Base-by-base conservation (phyloP, 306 rosid genomes). In the Lagenaria siceraria region DNA sequence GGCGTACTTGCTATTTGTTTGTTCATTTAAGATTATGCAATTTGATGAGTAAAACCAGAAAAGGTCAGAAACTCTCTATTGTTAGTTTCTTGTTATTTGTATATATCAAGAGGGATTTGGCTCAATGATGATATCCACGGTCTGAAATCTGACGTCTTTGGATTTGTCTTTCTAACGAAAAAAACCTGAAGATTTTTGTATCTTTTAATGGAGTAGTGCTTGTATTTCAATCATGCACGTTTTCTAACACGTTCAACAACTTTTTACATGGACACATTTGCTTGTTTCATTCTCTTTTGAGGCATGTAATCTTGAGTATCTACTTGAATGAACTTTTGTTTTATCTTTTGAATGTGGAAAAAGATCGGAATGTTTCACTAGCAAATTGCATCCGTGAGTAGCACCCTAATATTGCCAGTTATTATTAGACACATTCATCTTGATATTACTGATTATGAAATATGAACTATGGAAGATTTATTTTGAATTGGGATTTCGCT, bases 401-500 rank as follows among this genome's bases (percentile, higher is more conserved):
- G 49, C 49, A 11, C 46, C 21, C 49, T 1, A 11, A 43, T 70
- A 7, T 69, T 24, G n/a, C 36, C 36, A n/a, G 12, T 21, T 42
- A 22, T 21, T 69, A 22, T 25, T 1, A 22, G 33, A n/a, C 35
- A 29, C 49, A 27, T 56, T 69, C 31, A n/a, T 48, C 15, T 73
- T 61, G 46, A 56, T 11, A 6, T 8, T 14, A 58, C 17, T 43
- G 58, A 29, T 43, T 27, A 52, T 35, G 38, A 51, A 75, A 33
- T 21, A 21, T 15, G 49, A 48, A 76, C 38, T 17, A 24, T 27
- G 65, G 14, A 21, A 69, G 7, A 6, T 43, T 69, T 69, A 69
- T 71, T 42, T 69, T 27, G 27, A 29, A 48, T 49, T 52, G 77
- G 60, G 66, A 74, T 61, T 66, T 80, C 78, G 72, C 18, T 18